phyloP scores from a whole-genome alignment of 305 asterid genomes.

The Withania somnifera region DNA sequence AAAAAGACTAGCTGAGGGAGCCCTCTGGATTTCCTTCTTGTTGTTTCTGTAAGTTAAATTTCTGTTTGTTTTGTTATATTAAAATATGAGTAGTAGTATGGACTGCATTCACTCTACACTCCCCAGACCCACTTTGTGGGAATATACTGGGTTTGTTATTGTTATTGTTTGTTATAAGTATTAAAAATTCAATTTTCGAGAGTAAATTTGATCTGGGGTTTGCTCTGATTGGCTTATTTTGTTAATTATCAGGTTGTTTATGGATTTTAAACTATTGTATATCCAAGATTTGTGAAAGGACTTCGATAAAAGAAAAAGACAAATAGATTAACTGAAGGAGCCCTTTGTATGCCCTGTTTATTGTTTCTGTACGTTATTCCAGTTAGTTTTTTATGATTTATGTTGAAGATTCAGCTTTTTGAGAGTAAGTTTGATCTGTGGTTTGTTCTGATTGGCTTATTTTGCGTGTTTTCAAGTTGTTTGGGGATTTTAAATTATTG shows the following conservation, averaged over 20 bases:
- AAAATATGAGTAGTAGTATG: no score
- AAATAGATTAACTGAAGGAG: conserved; percentile 42
- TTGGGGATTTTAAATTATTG: background rate
- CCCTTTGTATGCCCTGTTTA: conserved; percentile 50
- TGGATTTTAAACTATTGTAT: background rate
- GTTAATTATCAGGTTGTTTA: background rate
- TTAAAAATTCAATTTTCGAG: background rate
- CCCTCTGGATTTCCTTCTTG: conserved; percentile 51
- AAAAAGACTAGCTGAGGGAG: conserved; percentile 45
- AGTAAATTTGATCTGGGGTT: background rate
- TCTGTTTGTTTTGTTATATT: background rate
- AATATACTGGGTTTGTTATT: no score
- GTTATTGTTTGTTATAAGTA: no score
- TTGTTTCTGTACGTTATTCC: conserved; percentile 38
- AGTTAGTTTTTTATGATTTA: background rate
- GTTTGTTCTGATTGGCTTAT: background rate
- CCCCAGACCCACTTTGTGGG: no score
- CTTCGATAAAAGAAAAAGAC: background rate
- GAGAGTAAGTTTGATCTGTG: background rate
- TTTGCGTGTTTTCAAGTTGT: background rate
- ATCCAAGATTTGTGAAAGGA: background rate
- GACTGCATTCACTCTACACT: no score
- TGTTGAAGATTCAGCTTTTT: background rate
- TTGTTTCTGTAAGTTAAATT: background rate
- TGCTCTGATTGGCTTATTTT: background rate